Evolutionary conservation across 2,329 filamentous ascomycete genomes (phyloP), one percentile per base, ranked within the genome.

Genomic region (Eurotiales sp.): DNA sequence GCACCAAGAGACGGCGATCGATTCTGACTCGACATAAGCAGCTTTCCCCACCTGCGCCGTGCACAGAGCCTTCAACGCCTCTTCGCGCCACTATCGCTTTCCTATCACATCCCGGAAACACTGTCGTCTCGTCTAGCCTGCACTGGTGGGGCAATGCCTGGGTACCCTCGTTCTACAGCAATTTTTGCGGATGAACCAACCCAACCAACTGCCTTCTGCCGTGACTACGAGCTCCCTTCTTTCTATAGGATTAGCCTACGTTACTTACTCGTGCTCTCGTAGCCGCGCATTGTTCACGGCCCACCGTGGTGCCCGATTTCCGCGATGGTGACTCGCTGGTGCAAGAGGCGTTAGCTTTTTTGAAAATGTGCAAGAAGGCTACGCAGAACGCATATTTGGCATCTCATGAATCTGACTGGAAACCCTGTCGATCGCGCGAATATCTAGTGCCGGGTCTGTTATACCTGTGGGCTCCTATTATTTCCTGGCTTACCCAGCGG

Each of bases 241-340:
- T 37, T 36, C 45, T 21, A 6, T 17, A n/a, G n/a, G 22, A 39
- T 27, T 43, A 47, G 44, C 48, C 41, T 45, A 37, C 43, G 27
- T 40, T 34, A 47, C 44, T 29, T 42, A 49, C 44, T 46, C 30
- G 42, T 51, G 37, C 27, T 36, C 41, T 48, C 43, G 40, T 56
- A 54, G 44, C 44, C 52, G 48, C 54, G 45, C 52, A 50, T 21
- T 48, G 30, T 51, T 51, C 51, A 43, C 39, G 46, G 46, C 40
- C 40, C n/a, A n/a, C n/a, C n/a, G n/a, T n/a, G n/a, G n/a, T n/a
- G n/a, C 43, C 43, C 47, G 30, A 40, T 27, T 51, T 54, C 40
- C 32, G 37, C 44, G 40, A 44, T 49, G 52, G 36, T 51, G 44
- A 52, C 54, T 51, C 52, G 52, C 52, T 36, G 30, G 42, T 30